Evolutionary conservation across 805 yeast genomes (phyloP).

Genomic region (Candida sakaeoensis): DNA sequence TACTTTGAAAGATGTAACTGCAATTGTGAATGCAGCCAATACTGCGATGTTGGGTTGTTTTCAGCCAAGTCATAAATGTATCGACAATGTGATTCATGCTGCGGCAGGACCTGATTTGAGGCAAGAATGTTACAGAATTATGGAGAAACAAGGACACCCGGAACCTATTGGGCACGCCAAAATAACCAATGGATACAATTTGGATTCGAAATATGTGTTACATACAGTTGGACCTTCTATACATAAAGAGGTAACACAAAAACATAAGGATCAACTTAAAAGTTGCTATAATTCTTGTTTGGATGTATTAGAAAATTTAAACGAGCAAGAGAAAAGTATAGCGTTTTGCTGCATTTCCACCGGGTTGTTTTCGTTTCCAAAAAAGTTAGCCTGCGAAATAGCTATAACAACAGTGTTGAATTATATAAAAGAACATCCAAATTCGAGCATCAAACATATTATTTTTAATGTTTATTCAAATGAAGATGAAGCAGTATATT

Average conservation of each 20-base stretch:
- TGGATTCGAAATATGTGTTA: constrained; percentile 3
- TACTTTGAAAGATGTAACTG: constrained; percentile 3
- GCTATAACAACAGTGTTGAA: background rate
- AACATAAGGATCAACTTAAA: background rate
- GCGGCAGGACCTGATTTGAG: constrained; percentile 8
- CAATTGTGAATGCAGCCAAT: constrained; percentile 9
- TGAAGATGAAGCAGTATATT: constrained; percentile 1
- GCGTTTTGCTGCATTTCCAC: constrained; percentile 8
- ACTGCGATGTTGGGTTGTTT: constrained; percentile 7
- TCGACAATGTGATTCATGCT: constrained; percentile 7
- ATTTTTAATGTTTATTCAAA: constrained; percentile 8
- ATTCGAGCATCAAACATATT: constrained; percentile 2
- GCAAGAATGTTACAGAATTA: constrained; percentile 4
- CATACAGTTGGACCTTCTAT: constrained; percentile 9
- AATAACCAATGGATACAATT: constrained; percentile 6
- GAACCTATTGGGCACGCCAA: constrained; percentile 5
- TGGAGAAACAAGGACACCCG: constrained; percentile 2
- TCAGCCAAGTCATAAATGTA: constrained; percentile 9
- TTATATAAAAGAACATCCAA: background rate
- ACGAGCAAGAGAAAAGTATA: constrained; percentile 4
- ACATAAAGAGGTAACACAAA: background rate
- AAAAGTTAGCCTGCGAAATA: constrained; percentile 4
- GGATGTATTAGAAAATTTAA: background rate
- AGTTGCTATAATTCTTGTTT: constrained; percentile 5
- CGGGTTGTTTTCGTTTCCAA: constrained; percentile 6